Evolutionary conservation across 192 early-diverging fungal species (phyloP).

Genomic region (Linnemannia schmuckeri): DNA sequence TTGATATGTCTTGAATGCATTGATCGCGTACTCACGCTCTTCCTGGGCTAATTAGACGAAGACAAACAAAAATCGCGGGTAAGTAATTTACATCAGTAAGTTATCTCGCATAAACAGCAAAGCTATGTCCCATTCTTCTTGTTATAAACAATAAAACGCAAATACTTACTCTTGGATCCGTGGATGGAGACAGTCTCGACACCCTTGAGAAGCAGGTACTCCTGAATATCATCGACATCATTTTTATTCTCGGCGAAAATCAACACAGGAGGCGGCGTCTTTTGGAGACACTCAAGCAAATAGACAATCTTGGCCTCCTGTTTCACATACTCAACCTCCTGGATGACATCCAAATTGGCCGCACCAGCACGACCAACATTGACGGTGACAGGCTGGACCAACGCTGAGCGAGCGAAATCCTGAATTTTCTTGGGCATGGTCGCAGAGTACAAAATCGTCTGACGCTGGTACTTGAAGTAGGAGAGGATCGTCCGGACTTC

Average conservation of each 20-base stretch:
- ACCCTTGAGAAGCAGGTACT: conserved; percentile 94
- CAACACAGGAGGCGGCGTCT: conserved; percentile 94
- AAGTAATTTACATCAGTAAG: background rate
- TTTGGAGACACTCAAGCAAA: conserved; percentile 95
- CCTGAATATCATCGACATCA: conserved; percentile 99
- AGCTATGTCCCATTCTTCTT: background rate
- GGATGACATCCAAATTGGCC: conserved; percentile 96
- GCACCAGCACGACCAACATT: conserved; percentile 98
- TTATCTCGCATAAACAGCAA: background rate
- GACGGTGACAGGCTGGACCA: conserved; percentile 92
- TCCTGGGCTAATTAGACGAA: conserved; percentile 78
- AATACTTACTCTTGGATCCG: conserved; percentile 86
- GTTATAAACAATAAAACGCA: background rate
- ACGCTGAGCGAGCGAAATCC: conserved; percentile 91
- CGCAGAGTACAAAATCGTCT: conserved; percentile 96
- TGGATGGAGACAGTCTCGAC: conserved; percentile 96
- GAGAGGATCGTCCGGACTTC: conserved; percentile 97
- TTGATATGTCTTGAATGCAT: conserved; percentile 88
- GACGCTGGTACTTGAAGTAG: conserved; percentile 94
- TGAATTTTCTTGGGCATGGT: conserved; percentile 99
- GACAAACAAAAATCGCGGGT: background rate
- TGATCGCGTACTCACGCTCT: conserved; percentile 97
- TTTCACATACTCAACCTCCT: conserved; percentile 98
- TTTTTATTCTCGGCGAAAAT: conserved; percentile 99
- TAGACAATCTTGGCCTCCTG: conserved; percentile 96